Conservation (phyloP, 371 early-diverging fungal species). For the Mycotypha africana region DNA sequence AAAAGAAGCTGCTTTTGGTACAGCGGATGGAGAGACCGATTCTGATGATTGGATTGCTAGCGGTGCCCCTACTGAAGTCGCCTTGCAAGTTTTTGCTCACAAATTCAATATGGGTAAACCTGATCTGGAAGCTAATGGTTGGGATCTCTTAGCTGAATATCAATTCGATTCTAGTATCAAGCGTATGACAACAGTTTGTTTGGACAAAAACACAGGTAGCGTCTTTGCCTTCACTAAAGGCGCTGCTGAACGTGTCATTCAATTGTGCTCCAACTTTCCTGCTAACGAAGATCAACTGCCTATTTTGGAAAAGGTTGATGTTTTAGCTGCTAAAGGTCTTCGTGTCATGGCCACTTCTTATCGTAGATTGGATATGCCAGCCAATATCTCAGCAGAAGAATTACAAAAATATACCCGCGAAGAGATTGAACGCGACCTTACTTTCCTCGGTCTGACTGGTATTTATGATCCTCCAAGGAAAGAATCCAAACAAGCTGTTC, state of each 20-base stretch:
- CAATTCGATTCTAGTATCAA: slow-evolving; percentile 80
- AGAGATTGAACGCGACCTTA: slow-evolving; percentile 60
- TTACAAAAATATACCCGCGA: slow-evolving; percentile 38
- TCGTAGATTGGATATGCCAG: slow-evolving; percentile 33
- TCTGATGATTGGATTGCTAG: slow-evolving; percentile 51
- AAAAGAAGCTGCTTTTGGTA: too few species aligned
- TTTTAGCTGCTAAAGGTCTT: slow-evolving; percentile 30
- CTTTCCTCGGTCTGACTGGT: slow-evolving; percentile 84
- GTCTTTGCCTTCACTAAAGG: slow-evolving; percentile 53
- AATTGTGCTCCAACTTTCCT: slow-evolving; percentile 42
- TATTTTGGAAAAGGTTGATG: slow-evolving; percentile 16
- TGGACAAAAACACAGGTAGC: slow-evolving; percentile 10
- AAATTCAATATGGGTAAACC: slow-evolving; percentile 62
- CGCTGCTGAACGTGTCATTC: slow-evolving; percentile 67
- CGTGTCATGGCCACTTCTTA: slow-evolving; percentile 63
- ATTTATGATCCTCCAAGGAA: slow-evolving; percentile 88
- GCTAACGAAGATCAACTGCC: slow-evolving; percentile 13
- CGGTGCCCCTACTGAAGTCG: slow-evolving; percentile 69
- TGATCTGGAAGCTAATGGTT: slow-evolving; percentile 33
- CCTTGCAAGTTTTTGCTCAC: slow-evolving; percentile 70
- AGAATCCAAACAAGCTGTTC: slow-evolving; percentile 69
- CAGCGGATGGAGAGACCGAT: slow-evolving; percentile 27
- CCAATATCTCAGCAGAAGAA: slow-evolving; percentile 28
- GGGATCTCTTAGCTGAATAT: slow-evolving; percentile 64
- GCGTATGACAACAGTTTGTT: slow-evolving; percentile 61